These are phyloP conservation scores for Oxytropis ochrocephala DNA, from an alignment of 306 rosid species.

Conservation along the genomic window DNA sequence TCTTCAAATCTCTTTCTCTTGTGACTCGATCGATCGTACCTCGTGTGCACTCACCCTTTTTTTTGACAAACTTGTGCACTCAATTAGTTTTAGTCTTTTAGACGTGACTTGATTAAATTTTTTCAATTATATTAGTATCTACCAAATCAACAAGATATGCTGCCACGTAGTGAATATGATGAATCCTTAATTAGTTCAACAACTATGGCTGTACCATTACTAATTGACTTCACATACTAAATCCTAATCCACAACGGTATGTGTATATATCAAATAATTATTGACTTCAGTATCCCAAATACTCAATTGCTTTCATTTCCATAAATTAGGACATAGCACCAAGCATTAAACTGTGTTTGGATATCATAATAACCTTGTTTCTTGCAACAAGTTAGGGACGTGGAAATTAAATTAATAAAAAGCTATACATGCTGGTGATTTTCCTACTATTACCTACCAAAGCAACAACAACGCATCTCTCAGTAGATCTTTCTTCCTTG, in stretches of 20 bases:
- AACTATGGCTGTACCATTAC: background rate
- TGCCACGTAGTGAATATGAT: conserved; percentile 26
- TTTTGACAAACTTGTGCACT: too few relatives aligned
- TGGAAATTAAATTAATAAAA: conserved; percentile 4
- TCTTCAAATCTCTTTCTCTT: too few relatives aligned
- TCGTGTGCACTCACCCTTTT: too few relatives aligned
- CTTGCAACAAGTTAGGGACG: conserved; percentile 21
- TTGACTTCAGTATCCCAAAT: conserved; percentile 11
- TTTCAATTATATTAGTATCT: conserved; percentile 9
- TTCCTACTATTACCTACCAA: conserved; percentile 27
- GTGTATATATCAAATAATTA: background rate
- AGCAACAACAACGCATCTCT: background rate
- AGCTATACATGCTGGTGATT: background rate
- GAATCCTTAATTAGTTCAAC: conserved; percentile 22
- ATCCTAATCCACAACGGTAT: conserved; percentile 4
- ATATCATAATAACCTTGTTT: background rate
- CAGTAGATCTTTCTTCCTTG: background rate
- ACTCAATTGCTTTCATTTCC: background rate
- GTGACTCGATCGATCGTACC: too few relatives aligned
- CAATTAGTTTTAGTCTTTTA: background rate
- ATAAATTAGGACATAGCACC: background rate
- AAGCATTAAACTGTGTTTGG: background rate
- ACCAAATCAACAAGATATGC: conserved; percentile 20
- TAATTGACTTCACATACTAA: conserved; percentile 1
- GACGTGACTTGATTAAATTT: conserved; percentile 29